Percentiles rank a stretch among this genome's conserved stretches.
These are phyloP conservation scores for Colletotrichum horii DNA, from an alignment of 2,329 filamentous ascomycete genomes.

Conservation along the genomic window DNA sequence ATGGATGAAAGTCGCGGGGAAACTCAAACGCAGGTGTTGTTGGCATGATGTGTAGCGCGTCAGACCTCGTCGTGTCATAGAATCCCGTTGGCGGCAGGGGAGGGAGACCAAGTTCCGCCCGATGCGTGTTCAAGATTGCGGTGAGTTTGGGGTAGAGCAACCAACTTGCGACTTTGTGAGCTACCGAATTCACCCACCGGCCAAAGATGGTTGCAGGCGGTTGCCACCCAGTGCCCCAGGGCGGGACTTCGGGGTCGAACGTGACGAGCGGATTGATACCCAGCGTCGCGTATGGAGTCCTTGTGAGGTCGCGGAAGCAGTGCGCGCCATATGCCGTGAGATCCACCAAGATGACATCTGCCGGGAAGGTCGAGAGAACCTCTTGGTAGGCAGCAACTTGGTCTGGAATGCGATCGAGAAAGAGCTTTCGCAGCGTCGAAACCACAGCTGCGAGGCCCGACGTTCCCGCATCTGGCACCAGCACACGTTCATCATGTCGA, in stretches of 20 bases:
- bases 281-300: neutral
- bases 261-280: slow-evolving; percentile 13
- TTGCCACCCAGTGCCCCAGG: neutral
- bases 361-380: neutral
- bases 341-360: neutral
- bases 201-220: neutral
- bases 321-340: neutral
- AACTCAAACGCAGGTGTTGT: slow-evolving; percentile 24
- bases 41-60: neutral
- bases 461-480: neutral
- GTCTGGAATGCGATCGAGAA: neutral
- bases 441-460: neutral
- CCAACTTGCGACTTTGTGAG: neutral
- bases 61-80: neutral
- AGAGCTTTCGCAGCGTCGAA: neutral
- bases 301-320: neutral
- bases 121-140: neutral
- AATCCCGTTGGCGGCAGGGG: neutral
- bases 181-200: neutral
- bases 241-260: slow-evolving; percentile 2
- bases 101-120: neutral
- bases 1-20: slow-evolving; percentile 16
- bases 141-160: slow-evolving; percentile 8
- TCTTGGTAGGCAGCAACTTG: neutral
- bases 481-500: neutral